Evolutionary conservation across 106 monocot species (phyloP), one percentile per base, ranked within the genome.

Genomic region (Dioscorea dumetorum): DNA sequence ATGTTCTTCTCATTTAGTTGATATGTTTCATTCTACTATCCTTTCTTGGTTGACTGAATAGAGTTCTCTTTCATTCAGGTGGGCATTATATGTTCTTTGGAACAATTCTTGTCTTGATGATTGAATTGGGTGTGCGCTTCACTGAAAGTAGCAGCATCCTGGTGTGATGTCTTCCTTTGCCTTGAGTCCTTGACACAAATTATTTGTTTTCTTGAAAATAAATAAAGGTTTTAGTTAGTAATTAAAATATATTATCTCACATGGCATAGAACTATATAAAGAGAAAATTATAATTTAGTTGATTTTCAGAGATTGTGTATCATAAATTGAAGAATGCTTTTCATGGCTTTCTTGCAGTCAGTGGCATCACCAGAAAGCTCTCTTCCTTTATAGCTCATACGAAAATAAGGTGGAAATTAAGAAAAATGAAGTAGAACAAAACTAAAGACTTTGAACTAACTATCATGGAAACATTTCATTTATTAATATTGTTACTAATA

Each of bases 71-170:
- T 57, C 24, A 48, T 22, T 54, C 66, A 97, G 97, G 78, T 97
- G 97, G 97, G 91, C 97, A 24, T 86, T 92, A 61, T 97, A 97
- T 89, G 68, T 97, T 67, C 91, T n/a, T n/a, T 60, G 97, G 97
- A 57, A 97, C 92, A 52, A 87, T 97, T 58, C 91, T 97, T 84
- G 97, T 97, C 33, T 80, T 97, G 66, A 97, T 97, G 92, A 71
- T 79, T 72, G 97, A 97, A 63, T 76, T 89, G 21, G 87, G 78
- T 23, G 71, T 89, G 16, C 79, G 61, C 20, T 97, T 97, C 70
- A 75, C 82, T 63, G 91, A 92, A 68, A 92, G 97, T 41, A 97
- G 92, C 28, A 77, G 89, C 80, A 89, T 97, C 76, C 74, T 97
- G 82, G 97, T 97, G 86, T 21, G 15, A 18, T 18, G 19, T 57